Percentiles rank a stretch among this genome's conserved stretches.
phyloP scores from a whole-genome alignment of 768 basidiomycete genomes.

The Hemileccinum rubropunctum region DNA sequence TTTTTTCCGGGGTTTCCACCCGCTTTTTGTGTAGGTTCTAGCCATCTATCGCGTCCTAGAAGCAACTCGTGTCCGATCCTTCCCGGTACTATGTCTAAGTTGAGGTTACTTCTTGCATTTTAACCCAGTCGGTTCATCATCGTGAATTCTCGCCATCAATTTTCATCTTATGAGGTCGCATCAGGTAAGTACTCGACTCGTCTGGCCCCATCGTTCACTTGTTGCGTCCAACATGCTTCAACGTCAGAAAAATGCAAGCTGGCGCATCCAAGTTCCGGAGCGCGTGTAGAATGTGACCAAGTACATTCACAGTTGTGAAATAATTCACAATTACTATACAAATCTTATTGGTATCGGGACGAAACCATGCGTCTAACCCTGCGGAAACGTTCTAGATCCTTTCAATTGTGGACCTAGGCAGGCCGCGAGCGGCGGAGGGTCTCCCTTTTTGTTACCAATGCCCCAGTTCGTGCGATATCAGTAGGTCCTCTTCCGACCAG shows the following conservation, averaged over 20 bases:
- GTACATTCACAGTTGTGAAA: background rate
- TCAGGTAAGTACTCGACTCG: background rate
- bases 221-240: background rate
- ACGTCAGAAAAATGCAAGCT: conserved; percentile 3
- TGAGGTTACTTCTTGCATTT: background rate
- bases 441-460: background rate
- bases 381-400: background rate
- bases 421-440: background rate
- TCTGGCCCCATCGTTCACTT: background rate
- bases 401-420: background rate
- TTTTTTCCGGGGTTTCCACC: background rate
- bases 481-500: background rate
- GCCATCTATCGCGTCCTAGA: background rate
- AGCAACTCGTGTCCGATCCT: conserved; percentile 1
- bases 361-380: background rate
- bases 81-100: background rate
- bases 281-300: background rate
- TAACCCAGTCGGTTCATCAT: background rate
- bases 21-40: background rate
- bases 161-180: background rate
- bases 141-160: background rate
- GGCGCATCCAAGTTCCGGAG: background rate
- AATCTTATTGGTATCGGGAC: no score
- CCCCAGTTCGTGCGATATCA: background rate
- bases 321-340: background rate